phyloP scores from a whole-genome alignment of 2,329 filamentous ascomycete species.

The Apiospora sp. region DNA sequence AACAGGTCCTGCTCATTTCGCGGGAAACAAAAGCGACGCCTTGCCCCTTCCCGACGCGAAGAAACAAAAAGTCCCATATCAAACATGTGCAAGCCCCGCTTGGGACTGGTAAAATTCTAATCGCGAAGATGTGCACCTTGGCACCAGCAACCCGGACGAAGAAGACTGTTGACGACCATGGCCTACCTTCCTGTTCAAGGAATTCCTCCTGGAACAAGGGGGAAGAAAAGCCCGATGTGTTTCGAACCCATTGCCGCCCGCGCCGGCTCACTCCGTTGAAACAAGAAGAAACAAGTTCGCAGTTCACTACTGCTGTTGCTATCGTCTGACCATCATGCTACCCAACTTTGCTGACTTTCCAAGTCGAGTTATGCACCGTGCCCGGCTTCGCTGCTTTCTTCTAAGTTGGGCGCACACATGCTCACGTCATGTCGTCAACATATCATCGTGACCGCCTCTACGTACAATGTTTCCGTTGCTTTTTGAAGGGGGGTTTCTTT shows the following conservation, averaged over 20 bases:
- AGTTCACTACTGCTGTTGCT: background rate
- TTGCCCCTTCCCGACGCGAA: background rate
- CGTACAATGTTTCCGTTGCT: background rate
- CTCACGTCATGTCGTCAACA: slow-evolving; percentile 13
- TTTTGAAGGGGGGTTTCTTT: background rate
- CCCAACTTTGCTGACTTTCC: background rate
- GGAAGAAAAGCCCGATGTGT: background rate
- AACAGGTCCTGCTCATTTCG: slow-evolving; percentile 7
- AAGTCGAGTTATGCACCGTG: background rate
- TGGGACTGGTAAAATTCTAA: background rate
- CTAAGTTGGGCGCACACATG: background rate
- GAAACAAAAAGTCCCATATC: background rate
- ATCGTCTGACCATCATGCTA: slow-evolving; percentile 14
- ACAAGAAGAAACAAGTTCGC: slow-evolving; percentile 5
- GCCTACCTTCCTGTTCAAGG: background rate
- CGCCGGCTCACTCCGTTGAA: slow-evolving; percentile 1
- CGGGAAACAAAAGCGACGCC: background rate
- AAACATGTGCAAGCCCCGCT: slow-evolving; percentile 16
- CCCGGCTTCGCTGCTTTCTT: background rate
- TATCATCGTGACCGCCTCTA: slow-evolving; percentile 2
- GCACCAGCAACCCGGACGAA: background rate
- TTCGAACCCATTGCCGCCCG: background rate
- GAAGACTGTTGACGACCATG: background rate
- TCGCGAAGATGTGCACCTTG: background rate
- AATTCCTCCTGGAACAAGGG: background rate